phyloP scores from a whole-genome alignment of 345 rosid genomes.

The Gossypium raimondii region DNA sequence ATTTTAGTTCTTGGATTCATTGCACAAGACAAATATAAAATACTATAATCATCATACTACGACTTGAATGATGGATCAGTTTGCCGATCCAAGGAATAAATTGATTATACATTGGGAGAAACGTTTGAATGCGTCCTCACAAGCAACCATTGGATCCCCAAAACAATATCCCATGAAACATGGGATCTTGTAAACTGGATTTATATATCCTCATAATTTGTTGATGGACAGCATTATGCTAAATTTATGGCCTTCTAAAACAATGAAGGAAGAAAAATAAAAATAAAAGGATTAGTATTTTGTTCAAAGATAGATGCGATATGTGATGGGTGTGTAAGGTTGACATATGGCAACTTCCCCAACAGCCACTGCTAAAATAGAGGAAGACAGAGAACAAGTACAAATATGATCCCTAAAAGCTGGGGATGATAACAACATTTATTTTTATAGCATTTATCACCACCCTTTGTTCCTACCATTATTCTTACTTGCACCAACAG shows the following conservation, averaged over 20 bases:
- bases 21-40: not conserved
- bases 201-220: too few species aligned
- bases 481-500: too few species aligned
- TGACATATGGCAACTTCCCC: constrained; percentile 30
- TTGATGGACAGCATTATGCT: not conserved
- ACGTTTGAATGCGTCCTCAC: constrained; percentile 31
- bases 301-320: not conserved
- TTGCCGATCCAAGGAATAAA: constrained; percentile 15
- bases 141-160: not conserved
- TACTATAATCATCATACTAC: not conserved
- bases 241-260: not conserved
- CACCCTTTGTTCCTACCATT: not conserved
- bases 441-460: not conserved
- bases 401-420: not conserved
- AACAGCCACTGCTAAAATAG: not conserved
- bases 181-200: not conserved
- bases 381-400: not conserved
- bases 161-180: constrained; percentile 11
- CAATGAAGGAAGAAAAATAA: not conserved
- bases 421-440: not conserved
- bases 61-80: not conserved
- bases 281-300: not conserved
- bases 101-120: constrained; percentile 19
- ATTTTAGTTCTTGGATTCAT: constrained; percentile 14
- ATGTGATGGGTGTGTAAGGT: constrained; percentile 11